A percentile compares a stretch with the other conserved stretches of the same genome.
Evolutionary conservation across 805 yeast genomes (phyloP).

Genomic region (Yarrowia sp.): DNA sequence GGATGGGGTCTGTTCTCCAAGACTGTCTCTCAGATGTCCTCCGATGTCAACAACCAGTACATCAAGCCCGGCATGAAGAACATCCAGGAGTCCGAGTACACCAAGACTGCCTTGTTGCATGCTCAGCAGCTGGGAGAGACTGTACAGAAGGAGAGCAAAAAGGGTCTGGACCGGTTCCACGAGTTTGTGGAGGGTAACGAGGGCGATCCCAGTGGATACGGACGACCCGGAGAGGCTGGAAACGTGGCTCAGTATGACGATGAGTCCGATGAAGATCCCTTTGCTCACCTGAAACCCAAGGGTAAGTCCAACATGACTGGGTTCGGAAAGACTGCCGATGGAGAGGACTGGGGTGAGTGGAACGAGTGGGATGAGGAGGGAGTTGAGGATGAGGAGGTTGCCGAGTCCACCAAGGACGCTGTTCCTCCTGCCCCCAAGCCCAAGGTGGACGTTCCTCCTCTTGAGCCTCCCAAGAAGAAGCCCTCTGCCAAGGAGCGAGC

Average conservation of each 20-base stretch:
- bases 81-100: conserved; percentile 73
- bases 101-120: conserved; percentile 84
- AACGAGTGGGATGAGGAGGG: conserved; percentile 27
- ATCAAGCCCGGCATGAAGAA: conserved; percentile 89
- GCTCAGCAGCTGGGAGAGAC: conserved; percentile 94
- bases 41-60: conserved; percentile 81
- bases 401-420: conserved; percentile 13
- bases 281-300: conserved; percentile 60
- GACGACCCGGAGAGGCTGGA: conserved; percentile 42
- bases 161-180: conserved; percentile 66
- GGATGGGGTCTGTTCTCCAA: conserved; percentile 94
- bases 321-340: conserved; percentile 31
- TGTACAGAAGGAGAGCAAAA: conserved; percentile 81
- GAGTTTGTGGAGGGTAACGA: conserved; percentile 48
- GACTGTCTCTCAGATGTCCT: conserved; percentile 79
- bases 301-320: conserved; percentile 59
- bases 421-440: neutral
- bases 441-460: neutral
- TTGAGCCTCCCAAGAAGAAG: conserved; percentile 9
- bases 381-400: conserved; percentile 11
- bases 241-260: conserved; percentile 30
- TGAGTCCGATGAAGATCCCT: conserved; percentile 54
- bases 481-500: conserved; percentile 22
- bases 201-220: conserved; percentile 43
- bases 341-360: conserved; percentile 37